Conservation (phyloP, 2,329 filamentous ascomycete species). For the Penicillium frequentans region DNA sequence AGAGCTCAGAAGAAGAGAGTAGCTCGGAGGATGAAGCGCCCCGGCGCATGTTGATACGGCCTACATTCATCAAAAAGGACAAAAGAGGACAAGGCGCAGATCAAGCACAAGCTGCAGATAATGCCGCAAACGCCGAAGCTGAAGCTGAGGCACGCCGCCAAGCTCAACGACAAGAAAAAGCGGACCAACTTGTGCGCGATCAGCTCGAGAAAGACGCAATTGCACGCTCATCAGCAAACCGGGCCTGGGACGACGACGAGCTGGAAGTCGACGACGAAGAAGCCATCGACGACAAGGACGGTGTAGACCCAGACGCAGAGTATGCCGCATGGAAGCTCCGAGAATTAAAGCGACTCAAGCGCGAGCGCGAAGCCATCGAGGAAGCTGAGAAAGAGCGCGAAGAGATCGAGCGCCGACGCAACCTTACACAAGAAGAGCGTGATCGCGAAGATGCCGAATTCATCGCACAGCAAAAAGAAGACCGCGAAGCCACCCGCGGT, state of each 20-base stretch:
- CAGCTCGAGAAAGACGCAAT: slow-evolving; percentile 81
- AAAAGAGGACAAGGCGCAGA: slow-evolving; percentile 40
- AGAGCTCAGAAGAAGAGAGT: slow-evolving; percentile 53
- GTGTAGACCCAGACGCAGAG: slow-evolving; percentile 81
- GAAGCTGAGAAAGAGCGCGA: slow-evolving; percentile 79
- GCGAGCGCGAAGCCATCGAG: slow-evolving; percentile 82
- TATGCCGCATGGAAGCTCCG: slow-evolving; percentile 90
- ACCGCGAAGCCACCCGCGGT: slow-evolving; percentile 70
- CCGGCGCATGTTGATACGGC: slow-evolving; percentile 59
- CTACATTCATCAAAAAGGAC: slow-evolving; percentile 66
- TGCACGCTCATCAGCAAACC: slow-evolving; percentile 72
- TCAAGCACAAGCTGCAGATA: slow-evolving; percentile 14
- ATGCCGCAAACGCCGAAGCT: slow-evolving; percentile 37
- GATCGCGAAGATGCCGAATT: slow-evolving; percentile 79
- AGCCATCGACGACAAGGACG: slow-evolving; percentile 87
- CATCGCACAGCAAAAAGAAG: slow-evolving; percentile 74
- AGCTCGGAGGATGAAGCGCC: slow-evolving; percentile 60
- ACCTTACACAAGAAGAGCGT: slow-evolving; percentile 83
- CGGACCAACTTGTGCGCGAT: slow-evolving; percentile 80
- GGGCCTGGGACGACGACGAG: slow-evolving; percentile 76
- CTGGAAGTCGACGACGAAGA: slow-evolving; percentile 66
- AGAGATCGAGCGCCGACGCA: slow-evolving; percentile 83
- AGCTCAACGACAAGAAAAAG: slow-evolving; percentile 65
- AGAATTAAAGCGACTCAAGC: slow-evolving; percentile 83
- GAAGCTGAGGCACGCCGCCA: slow-evolving; percentile 41